Evolutionary conservation across 2,329 filamentous ascomycete genomes (phyloP).

Genomic region (Clonostachys rosea): DNA sequence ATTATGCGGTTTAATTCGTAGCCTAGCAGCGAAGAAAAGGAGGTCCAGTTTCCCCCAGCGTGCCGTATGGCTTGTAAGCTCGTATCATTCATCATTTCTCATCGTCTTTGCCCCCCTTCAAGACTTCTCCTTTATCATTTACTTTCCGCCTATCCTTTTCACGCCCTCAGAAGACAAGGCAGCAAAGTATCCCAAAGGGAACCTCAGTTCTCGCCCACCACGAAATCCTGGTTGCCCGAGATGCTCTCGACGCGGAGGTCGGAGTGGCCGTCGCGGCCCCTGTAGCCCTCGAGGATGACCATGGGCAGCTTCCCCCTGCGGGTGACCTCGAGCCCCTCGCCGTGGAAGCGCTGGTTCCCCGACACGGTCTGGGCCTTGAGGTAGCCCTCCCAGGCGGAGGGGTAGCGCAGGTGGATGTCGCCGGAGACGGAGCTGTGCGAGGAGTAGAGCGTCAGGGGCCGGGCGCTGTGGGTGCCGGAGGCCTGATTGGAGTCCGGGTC

Average conservation of each 20-base stretch:
- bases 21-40: too few relatives aligned
- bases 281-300: slow-evolving; percentile 26
- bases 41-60: too few relatives aligned
- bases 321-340: slow-evolving; percentile 34
- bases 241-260: slow-evolving; percentile 20
- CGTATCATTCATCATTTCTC: too few relatives aligned
- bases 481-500: neutral
- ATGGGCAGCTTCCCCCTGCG: slow-evolving; percentile 22
- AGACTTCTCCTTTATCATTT: too few relatives aligned
- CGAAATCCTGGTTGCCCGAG: slow-evolving; percentile 17
- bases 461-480: slow-evolving; percentile 2
- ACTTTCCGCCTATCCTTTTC: too few relatives aligned
- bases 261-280: slow-evolving; percentile 30
- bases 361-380: slow-evolving; percentile 31
- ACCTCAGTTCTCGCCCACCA: slow-evolving; percentile 10
- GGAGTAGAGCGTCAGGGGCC: slow-evolving; percentile 25
- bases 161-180: too few relatives aligned
- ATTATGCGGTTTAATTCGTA: too few relatives aligned
- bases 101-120: too few relatives aligned
- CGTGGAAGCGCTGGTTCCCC: slow-evolving; percentile 30
- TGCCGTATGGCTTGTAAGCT: too few relatives aligned
- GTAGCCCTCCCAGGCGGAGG: slow-evolving; percentile 42
- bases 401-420: slow-evolving; percentile 34
- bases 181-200: too few relatives aligned
- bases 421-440: slow-evolving; percentile 40